Base-by-base conservation (phyloP, 306 rosid genomes). In the Quercus mongolica region DNA sequence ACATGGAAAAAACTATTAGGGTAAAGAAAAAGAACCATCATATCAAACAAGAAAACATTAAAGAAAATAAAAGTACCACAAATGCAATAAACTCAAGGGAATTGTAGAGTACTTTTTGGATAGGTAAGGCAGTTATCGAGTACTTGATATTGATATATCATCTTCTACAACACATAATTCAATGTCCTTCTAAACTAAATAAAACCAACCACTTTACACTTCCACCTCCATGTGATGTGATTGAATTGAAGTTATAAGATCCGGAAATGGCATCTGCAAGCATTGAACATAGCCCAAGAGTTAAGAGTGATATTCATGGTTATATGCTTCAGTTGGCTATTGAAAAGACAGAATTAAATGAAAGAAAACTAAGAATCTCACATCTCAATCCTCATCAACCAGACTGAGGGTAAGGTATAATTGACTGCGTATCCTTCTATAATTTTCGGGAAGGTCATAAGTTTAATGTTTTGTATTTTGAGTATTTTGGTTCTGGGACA, bases 211-310 rank as follows among this genome's bases (percentile, higher is more conserved):
- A 73, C 19, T 63, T 18, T 30, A 63, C 44, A 5, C 38, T 75
- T 81, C 55, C 69, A 18, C 78, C 41, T 62, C 59, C 73, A 61
- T 56, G 31, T 21, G 78, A 73, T 35, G 46, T 41, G 46, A 41
- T 41, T 41, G 74, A 73, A 79, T 54, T 12, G 75, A 80, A 41
- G 84, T 86, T 85, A 94, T 85, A 91, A 76, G 83, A 90, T 87
- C 89, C 86, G 88, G 82, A 94, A 94, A 89, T 91, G 90, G 80
- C 97, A 94, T 59, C 98, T 94, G 95, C 92, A 85, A 86, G 78
- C 81, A 83, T 79, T 81, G 70, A 85, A 87, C 72, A 81, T 33
- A 62, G 69, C 73, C 71, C 35, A 81, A 62, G 74, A 74, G 72
- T 84, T 74, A 80, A 8, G 46, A 41, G 81, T 13, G 62, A 46